A percentile compares a stretch with the other conserved stretches of the same genome.
phyloP scores from a whole-genome alignment of 2,329 filamentous ascomycete species.

The Nothophaeocryptopus gaeumannii region DNA sequence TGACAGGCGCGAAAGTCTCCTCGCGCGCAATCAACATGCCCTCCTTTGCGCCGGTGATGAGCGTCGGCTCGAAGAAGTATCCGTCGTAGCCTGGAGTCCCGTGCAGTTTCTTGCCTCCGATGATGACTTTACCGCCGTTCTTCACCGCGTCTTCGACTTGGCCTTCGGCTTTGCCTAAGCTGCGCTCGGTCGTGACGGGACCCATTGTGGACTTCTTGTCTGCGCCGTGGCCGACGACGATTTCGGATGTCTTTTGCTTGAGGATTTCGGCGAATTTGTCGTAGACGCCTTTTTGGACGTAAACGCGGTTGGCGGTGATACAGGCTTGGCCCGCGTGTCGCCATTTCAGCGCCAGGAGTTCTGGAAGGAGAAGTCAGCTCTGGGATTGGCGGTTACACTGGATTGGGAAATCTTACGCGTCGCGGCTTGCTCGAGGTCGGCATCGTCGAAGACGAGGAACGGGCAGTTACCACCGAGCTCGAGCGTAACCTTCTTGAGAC shows the following conservation, averaged over 20 bases:
- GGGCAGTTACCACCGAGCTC: conserved; percentile 65
- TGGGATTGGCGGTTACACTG: not conserved
- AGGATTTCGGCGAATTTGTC: conserved; percentile 59
- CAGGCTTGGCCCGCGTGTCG: conserved; percentile 64
- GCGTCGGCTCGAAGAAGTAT: conserved; percentile 69
- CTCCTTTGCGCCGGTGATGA: conserved; percentile 58
- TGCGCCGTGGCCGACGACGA: conserved; percentile 62
- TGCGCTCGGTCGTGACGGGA: conserved; percentile 56
- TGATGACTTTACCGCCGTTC: conserved; percentile 61
- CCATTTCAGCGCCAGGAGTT: conserved; percentile 52
- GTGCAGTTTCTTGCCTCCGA: conserved; percentile 54
- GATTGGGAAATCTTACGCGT: conserved; percentile 37
- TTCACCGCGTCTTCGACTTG: conserved; percentile 61
- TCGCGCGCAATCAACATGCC: conserved; percentile 58
- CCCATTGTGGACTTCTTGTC: conserved; percentile 59
- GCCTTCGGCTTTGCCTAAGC: conserved; percentile 54
- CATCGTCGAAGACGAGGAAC: conserved; percentile 64
- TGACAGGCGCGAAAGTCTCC: conserved; percentile 65
- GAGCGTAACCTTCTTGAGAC: conserved; percentile 63
- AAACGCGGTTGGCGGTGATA: conserved; percentile 64
- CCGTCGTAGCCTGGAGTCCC: conserved; percentile 47
- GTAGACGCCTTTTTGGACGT: conserved; percentile 62
- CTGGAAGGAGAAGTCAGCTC: conserved; percentile 19
- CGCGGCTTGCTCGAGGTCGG: conserved; percentile 57
- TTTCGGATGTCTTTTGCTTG: conserved; percentile 50